Base-by-base conservation (phyloP, 495 filamentous ascomycete genomes). In the Tuber brumale region DNA sequence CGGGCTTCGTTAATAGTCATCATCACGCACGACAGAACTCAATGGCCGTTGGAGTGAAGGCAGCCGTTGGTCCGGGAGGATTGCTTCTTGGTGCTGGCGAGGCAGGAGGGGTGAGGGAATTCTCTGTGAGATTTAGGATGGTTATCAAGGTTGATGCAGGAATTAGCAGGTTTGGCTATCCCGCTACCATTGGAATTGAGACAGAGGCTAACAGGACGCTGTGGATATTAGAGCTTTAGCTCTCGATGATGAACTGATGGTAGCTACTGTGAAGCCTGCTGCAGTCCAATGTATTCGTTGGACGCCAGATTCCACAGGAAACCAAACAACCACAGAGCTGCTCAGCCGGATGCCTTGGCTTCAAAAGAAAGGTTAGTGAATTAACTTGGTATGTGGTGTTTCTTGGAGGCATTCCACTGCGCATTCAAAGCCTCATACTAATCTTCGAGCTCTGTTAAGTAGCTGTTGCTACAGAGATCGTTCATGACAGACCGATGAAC, bases 131-230 rank as follows among this genome's bases (percentile, higher is more conserved):
- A 31, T 98, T 99, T 85, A 88, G 95, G 72, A 97, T 97, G 93
- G 94, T 96, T 37, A 97, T 99, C 75, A 96, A 96, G 84, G 93
- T 99, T 35, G 95, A 99, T 84, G 96, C 96, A 14, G 96, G 96
- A 2, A 97, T 99, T 77, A 90, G 90, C 44, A 89, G 87, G 79
- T 83, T 75, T 72, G 61, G 70, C 21, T 42, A 46, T 70, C 72
- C n/a, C 9, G 72, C 23, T 12, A 74, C 70, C 27, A 46, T 39
- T 37, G 37, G 23, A 35, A 72, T 16, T 51, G 43, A 39, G 12
- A 31, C 42, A 27, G 41, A 23, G 27, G 44, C 31, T 43, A 45
- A 31, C 21, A 69, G n/a, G 9, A 74, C 14, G 16, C 37, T 76
- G 71, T 14, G 16, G 18, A 41, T n/a, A 74, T 46, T 79, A 88